These are phyloP conservation scores for Ceratobasidium sp. DNA, from an alignment of 1,284 basidiomycete genomes.

Conservation along the genomic window DNA sequence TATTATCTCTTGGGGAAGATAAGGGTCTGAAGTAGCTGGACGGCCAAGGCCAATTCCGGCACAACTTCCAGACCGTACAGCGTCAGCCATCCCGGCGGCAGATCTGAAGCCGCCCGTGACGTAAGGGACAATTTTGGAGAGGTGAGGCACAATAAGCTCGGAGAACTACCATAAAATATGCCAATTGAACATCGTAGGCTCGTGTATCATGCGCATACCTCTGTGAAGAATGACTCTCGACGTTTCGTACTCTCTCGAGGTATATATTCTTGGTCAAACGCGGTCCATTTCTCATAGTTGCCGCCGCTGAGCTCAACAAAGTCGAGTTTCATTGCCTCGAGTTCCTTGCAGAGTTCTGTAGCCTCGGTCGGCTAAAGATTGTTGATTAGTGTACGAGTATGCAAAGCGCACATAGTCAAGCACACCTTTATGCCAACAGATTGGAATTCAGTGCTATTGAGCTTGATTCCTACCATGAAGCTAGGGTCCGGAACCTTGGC, in stretches of 20 bases:
- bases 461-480: conserved; percentile 58
- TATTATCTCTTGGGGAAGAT: conserved; percentile 52
- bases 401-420: background rate
- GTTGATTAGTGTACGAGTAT: background rate
- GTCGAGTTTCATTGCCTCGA: conserved; percentile 56
- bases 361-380: conserved; percentile 51
- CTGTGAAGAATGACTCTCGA: conserved; percentile 54
- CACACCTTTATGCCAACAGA: conserved; percentile 42
- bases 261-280: conserved; percentile 43
- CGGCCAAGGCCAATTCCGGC: conserved; percentile 56
- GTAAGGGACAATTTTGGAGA: conserved; percentile 51
- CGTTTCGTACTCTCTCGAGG: conserved; percentile 48
- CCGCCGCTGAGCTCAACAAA: conserved; percentile 59
- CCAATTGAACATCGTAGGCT: conserved; percentile 4
- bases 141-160: conserved; percentile 50
- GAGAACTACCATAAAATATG: conserved; percentile 54
- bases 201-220: conserved; percentile 40
- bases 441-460: conserved; percentile 53
- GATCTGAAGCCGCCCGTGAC: conserved; percentile 59
- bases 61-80: conserved; percentile 47
- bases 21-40: conserved; percentile 55
- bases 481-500: conserved; percentile 47
- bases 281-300: conserved; percentile 52
- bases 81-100: conserved; percentile 52
- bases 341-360: conserved; percentile 52